Percentiles rank a stretch among this genome's conserved stretches.
Conservation (phyloP, 257 asterid species). For the Haberlea rhodopensis region DNA sequence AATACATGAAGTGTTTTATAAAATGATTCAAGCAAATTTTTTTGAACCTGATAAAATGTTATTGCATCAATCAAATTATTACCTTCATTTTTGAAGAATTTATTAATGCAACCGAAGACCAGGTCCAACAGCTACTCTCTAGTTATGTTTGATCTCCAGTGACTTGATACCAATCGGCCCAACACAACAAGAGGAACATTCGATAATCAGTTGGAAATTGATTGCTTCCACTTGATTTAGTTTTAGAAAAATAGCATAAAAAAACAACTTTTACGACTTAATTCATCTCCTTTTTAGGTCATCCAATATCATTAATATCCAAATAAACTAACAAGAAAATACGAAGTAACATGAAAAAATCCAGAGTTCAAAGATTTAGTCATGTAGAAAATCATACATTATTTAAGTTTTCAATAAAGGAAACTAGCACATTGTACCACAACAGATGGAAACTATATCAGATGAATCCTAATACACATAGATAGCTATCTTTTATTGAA, state of each 20-base stretch:
- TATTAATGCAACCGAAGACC: neutral
- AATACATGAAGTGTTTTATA: too few species aligned
- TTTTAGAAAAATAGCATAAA: too few species aligned
- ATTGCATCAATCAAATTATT: too few species aligned
- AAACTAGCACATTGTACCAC: too few species aligned
- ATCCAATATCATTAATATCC: neutral
- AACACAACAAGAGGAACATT: too few species aligned
- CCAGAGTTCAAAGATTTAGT: conserved; percentile 3
- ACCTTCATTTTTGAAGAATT: neutral
- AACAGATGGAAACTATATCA: conserved; percentile 1
- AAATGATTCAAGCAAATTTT: too few species aligned
- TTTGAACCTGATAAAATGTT: too few species aligned
- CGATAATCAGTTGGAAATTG: neutral
- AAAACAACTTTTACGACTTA: neutral
- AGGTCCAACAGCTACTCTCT: too few species aligned
- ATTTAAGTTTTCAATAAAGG: conserved; percentile 4
- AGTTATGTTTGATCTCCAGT: too few species aligned
- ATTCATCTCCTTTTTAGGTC: neutral
- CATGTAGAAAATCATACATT: conserved; percentile 16
- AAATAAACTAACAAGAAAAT: conserved; percentile 5
- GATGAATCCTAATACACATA: conserved; percentile 17
- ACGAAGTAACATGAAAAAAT: conserved; percentile 6
- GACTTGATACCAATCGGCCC: too few species aligned
- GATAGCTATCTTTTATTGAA: conserved; percentile 10
- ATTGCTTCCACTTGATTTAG: too few species aligned